Percentiles rank a stretch among this genome's conserved stretches.
These are phyloP conservation scores for Calonectria montana DNA, from an alignment of 2,329 filamentous ascomycete genomes.

Conservation along the genomic window DNA sequence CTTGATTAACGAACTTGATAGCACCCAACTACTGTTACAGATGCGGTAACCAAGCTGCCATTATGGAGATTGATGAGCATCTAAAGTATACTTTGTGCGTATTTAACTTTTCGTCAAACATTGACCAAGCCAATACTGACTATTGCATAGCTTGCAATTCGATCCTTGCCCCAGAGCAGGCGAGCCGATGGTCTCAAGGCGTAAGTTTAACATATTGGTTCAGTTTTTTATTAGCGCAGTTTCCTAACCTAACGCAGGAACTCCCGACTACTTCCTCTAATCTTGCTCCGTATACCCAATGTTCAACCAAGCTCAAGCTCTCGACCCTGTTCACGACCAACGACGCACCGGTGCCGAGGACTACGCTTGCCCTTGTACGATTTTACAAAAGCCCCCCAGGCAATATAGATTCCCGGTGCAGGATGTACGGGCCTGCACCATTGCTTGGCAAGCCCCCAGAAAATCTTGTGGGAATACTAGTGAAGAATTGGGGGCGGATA, in stretches of 20 bases:
- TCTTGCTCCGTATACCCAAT: slow-evolving; percentile 43
- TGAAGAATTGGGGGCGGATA: slow-evolving; percentile 20
- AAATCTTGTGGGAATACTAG: slow-evolving; percentile 25
- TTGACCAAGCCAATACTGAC: slow-evolving; percentile 37
- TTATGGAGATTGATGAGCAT: slow-evolving; percentile 99
- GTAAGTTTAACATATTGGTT: slow-evolving; percentile 57
- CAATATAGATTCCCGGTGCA: slow-evolving; percentile 31
- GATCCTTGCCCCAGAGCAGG: slow-evolving; percentile 97
- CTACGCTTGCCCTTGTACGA: slow-evolving; percentile 44
- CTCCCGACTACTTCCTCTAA: slow-evolving; percentile 99
- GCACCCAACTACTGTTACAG: slow-evolving; percentile 97
- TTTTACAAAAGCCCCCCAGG: slow-evolving; percentile 38
- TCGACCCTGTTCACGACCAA: slow-evolving; percentile 28
- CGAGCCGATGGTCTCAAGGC: slow-evolving; percentile 98
- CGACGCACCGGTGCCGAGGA: slow-evolving; percentile 27
- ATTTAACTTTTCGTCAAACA: neutral
- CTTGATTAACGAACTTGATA: slow-evolving; percentile 42
- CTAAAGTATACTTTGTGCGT: slow-evolving; percentile 99
- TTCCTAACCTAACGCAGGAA: slow-evolving; percentile 61
- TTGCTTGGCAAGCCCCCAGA: slow-evolving; percentile 32
- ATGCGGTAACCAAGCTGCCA: slow-evolving; percentile 99
- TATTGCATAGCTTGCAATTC: slow-evolving; percentile 85
- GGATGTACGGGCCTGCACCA: slow-evolving; percentile 36
- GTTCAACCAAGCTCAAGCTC: slow-evolving; percentile 38
- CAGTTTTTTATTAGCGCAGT: neutral